Evolutionary conservation across 2,329 filamentous ascomycete species (phyloP).

Genomic region (Fusarium hostae): DNA sequence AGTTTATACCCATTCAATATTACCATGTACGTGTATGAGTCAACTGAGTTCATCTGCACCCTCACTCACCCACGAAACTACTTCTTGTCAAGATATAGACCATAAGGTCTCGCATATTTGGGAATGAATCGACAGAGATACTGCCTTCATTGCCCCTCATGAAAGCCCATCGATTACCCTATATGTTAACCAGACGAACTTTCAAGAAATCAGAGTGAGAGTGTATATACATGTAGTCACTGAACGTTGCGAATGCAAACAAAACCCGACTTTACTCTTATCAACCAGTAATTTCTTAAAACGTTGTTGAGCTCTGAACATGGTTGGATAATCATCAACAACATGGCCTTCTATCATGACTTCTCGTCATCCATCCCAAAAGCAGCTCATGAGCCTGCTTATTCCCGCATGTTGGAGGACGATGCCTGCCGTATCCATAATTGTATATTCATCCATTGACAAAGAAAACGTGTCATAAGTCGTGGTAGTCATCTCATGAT

Average conservation of each 20-base stretch:
- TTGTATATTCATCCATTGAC: slow-evolving; percentile 1
- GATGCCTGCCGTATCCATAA: not conserved
- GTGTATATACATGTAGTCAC: not conserved
- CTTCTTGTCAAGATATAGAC: not conserved
- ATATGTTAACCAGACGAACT: not conserved
- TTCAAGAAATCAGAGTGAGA: not conserved
- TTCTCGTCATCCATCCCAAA: not conserved
- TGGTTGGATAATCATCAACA: not conserved
- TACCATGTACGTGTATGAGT: not conserved
- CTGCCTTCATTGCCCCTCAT: not conserved
- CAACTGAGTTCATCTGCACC: not conserved
- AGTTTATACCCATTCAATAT: slow-evolving; percentile 11
- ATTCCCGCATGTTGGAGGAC: not conserved
- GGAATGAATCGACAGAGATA: not conserved
- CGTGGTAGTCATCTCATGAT: slow-evolving; percentile 31
- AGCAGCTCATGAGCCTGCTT: not conserved
- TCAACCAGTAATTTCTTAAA: not conserved
- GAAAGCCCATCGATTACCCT: not conserved
- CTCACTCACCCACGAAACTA: not conserved
- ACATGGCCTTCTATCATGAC: not conserved
- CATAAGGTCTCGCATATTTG: not conserved
- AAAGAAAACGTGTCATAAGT: slow-evolving; percentile 35
- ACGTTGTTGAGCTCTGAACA: not conserved
- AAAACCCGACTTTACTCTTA: not conserved
- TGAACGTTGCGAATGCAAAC: not conserved